Evolutionary conservation across 31 red algal species (phyloP).

Genomic region (Endocladia muricata): DNA sequence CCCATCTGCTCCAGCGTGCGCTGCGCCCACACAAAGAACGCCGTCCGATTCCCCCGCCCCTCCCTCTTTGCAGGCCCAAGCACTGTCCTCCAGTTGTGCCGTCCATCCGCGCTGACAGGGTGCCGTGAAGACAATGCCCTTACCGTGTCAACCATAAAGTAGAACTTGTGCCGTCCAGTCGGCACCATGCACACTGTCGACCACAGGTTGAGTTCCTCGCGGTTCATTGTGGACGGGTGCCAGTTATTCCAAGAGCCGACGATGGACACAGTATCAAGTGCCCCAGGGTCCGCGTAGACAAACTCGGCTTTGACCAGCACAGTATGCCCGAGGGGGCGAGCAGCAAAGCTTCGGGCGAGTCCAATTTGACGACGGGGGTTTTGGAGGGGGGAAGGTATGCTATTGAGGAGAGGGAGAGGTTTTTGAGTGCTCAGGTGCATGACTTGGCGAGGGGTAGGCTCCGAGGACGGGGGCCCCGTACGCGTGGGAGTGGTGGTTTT

Average conservation of each 20-base stretch:
- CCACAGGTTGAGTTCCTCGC: slow-evolving; percentile 11
- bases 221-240: not conserved
- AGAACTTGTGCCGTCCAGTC: slow-evolving; percentile 14
- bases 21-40: not conserved
- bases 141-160: slow-evolving; percentile 14
- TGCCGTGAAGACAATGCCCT: not conserved
- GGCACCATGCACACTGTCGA: not conserved
- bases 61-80: not conserved
- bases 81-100: not conserved
- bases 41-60: not conserved
- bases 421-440: too few species aligned
- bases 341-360: not conserved
- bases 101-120: not conserved
- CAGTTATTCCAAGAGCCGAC: slow-evolving; percentile 14
- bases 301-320: slow-evolving; percentile 22
- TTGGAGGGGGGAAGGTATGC: too few species aligned
- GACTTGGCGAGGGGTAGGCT: too few species aligned
- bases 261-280: not conserved
- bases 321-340: not conserved
- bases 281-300: not conserved
- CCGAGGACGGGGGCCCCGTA: too few species aligned
- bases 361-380: too few species aligned
- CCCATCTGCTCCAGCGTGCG: not conserved
- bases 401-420: too few species aligned
- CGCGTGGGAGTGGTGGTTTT: too few species aligned